A percentile compares a stretch with the other conserved stretches of the same genome.
phyloP scores from a whole-genome alignment of 2,329 filamentous ascomycete genomes.

The Scorias spongiosa region DNA sequence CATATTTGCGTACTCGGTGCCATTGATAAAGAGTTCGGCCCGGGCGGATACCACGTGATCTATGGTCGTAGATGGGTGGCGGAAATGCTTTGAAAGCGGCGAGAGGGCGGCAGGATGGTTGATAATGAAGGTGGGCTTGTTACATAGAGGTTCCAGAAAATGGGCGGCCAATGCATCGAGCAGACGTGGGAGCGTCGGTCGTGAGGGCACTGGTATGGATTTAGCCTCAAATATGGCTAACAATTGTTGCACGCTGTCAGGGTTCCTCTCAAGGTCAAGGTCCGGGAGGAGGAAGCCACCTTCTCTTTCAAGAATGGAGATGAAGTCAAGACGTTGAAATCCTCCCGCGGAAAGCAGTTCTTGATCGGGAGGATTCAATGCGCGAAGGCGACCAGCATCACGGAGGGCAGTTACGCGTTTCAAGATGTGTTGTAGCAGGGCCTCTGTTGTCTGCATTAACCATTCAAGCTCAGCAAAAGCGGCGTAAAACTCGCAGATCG shows the following conservation, averaged over 20 bases:
- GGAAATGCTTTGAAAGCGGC: conserved; percentile 76
- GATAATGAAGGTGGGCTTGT: conserved; percentile 65
- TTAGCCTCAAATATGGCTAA: conserved; percentile 38
- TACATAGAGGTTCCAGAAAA: conserved; percentile 66
- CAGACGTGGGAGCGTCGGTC: conserved; percentile 49
- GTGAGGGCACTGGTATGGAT: conserved; percentile 33
- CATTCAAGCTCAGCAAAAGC: conserved; percentile 64
- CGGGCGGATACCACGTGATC: conserved; percentile 37
- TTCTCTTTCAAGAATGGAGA: conserved; percentile 58
- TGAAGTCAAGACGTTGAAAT: conserved; percentile 60
- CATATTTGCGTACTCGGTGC: conserved; percentile 80
- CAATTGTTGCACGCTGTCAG: conserved; percentile 34
- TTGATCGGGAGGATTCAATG: background rate
- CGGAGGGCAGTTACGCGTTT: conserved; percentile 33
- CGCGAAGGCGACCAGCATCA: conserved; percentile 1
- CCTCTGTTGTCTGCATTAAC: conserved; percentile 62
- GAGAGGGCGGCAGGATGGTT: conserved; percentile 85
- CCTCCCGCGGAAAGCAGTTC: conserved; percentile 35
- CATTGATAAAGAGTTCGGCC: conserved; percentile 30
- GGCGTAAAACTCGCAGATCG: conserved; percentile 92
- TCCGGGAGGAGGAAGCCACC: conserved; percentile 53
- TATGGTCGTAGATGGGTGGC: conserved; percentile 38
- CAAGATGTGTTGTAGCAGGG: conserved; percentile 35
- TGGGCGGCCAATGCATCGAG: conserved; percentile 65
- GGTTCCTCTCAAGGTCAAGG: conserved; percentile 25